Conservation (phyloP, 2,329 filamentous ascomycete species). For the Aspergillus sp. region DNA sequence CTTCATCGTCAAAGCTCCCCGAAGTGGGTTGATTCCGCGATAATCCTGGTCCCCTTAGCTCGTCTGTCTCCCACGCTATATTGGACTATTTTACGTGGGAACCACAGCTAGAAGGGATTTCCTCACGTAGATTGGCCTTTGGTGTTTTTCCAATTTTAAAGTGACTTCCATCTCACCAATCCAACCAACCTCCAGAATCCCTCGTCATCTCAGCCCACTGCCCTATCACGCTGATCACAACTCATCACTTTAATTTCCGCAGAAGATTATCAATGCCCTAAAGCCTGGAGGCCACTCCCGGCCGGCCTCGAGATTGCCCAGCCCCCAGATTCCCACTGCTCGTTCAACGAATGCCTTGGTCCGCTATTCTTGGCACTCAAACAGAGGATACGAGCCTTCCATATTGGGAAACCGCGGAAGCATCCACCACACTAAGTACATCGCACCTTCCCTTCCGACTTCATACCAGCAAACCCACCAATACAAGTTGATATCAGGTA, state of each 20-base stretch:
- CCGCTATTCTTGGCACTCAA: too few relatives aligned
- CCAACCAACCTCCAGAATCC: neutral
- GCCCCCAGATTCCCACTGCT: too few relatives aligned
- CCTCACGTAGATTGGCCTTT: too few relatives aligned
- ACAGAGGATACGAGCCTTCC: neutral
- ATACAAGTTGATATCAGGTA: neutral
- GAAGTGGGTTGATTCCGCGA: constrained; percentile 9
- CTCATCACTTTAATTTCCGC: neutral
- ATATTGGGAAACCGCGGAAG: neutral
- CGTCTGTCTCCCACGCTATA: neutral
- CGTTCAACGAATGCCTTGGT: too few relatives aligned
- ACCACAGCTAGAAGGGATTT: too few relatives aligned
- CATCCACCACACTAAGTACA: too few relatives aligned
- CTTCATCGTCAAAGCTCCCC: constrained; percentile 4
- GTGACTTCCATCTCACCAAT: neutral
- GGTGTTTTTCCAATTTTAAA: too few relatives aligned
- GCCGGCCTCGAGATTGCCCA: too few relatives aligned
- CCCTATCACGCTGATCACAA: neutral
- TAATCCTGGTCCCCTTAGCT: neutral
- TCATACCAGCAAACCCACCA: neutral
- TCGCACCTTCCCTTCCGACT: neutral
- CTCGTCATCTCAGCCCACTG: neutral
- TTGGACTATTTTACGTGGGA: neutral
- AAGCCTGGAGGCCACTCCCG: too few relatives aligned
- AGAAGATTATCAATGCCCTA: neutral